Base-by-base conservation (phyloP, 495 filamentous ascomycete species). In the Amniculicola lignicola region DNA sequence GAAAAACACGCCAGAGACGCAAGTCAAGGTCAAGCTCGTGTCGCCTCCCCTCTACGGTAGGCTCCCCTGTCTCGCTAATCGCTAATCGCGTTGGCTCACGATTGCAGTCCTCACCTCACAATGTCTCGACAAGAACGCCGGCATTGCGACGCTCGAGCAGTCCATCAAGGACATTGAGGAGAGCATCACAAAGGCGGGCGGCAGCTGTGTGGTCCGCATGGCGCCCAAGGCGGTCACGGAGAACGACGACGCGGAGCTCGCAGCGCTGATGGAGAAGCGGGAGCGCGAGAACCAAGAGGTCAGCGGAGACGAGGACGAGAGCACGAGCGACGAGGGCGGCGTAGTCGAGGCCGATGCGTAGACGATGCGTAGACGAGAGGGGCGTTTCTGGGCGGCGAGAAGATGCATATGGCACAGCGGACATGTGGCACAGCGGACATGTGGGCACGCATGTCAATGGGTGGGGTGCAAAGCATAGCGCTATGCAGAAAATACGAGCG, bases 151-250 rank as follows among this genome's bases (percentile, higher is more conserved):
- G 63, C 72, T 98, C 53, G 89, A 96, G 73, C 81, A 83, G 59
- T 90, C 93, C 19, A 98, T 98, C 59, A 78, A 85, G 62, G 85
- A 86, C 64, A 91, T 97, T 63, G 77, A 83, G 54, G 76, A 67
- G 54, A 88, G 80, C 65, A 98, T 98, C 69, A 77, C 79, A 56
- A 74, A 68, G 14, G 78, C 84, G 1, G 86, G 86, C 15, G 93
- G 93, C 29, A 82, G 79, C 63, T 90, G 90, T 64, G 79, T 85
- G 25, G 86, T 94, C 48, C 91, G 88, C 78, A 97, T 98, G 94
- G 92, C 89, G 58, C 93, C 93, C 36, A 97, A 97, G 83, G 93
- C 93, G 14, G 94, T 97, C 54, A 97, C 92, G 3, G 93, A 97
- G 80, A 92, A 89, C 63, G 93, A 98, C 68, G 93, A 98, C 73